Conservation (phyloP, 2,329 filamentous ascomycete genomes). For the Rutstroemia sp. region DNA sequence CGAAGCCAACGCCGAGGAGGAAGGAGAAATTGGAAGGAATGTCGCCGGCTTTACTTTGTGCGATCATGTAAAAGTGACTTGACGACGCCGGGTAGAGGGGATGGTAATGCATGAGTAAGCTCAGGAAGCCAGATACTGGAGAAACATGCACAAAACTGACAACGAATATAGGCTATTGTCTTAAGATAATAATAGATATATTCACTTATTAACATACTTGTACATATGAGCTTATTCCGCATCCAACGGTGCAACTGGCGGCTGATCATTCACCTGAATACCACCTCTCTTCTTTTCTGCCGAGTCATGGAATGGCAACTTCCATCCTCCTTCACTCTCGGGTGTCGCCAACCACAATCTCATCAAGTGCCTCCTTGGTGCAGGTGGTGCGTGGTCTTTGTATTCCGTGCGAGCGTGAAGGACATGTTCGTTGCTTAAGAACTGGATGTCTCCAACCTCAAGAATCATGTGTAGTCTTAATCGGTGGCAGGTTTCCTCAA, state of each 20-base stretch:
- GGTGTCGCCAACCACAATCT: conserved; percentile 79
- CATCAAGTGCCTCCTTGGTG: conserved; percentile 70
- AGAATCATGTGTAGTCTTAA: conserved; percentile 78
- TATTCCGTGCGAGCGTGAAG: conserved; percentile 78
- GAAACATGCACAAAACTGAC: not conserved
- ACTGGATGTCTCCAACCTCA: conserved; percentile 83
- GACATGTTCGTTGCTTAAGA: conserved; percentile 72
- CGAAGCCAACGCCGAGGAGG: not conserved
- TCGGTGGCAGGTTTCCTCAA: conserved; percentile 69
- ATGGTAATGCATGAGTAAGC: not conserved
- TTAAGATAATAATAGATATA: not conserved
- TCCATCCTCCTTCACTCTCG: conserved; percentile 78
- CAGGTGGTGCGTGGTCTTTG: conserved; percentile 60
- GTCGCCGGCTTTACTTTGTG: not conserved
- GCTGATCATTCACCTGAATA: conserved; percentile 76
- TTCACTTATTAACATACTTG: not conserved
- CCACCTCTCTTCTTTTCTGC: conserved; percentile 81
- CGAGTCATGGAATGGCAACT: conserved; percentile 72
- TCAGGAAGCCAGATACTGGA: not conserved
- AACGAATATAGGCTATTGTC: not conserved
- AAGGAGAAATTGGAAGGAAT: not conserved
- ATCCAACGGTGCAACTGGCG: conserved; percentile 68
- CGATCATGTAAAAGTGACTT: not conserved
- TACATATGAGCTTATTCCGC: conserved; percentile 50
- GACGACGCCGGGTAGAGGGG: not conserved